These are phyloP conservation scores for Globisporangium paroecandrum DNA, from an alignment of 352 stramenopile species.

Conservation along the genomic window DNA sequence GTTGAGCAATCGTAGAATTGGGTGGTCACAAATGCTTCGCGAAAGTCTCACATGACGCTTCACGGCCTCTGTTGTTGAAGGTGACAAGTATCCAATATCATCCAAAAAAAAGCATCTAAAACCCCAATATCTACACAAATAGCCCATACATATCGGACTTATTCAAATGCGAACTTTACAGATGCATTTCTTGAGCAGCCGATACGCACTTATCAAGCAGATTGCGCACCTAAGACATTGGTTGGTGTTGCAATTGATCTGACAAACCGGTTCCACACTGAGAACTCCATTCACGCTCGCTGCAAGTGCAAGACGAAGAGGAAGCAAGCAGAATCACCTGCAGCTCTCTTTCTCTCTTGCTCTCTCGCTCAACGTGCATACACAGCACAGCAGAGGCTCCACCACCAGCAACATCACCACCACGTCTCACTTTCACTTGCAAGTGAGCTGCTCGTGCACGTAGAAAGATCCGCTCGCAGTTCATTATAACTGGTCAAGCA, in stretches of 20 bases:
- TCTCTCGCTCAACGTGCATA: neutral
- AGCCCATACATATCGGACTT: neutral
- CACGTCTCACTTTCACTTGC: neutral
- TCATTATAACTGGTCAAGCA: neutral
- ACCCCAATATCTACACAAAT: neutral
- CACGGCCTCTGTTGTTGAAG: neutral
- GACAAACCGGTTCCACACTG: neutral
- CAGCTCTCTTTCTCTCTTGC: neutral
- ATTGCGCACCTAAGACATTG: constrained; percentile 7
- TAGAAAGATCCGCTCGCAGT: neutral
- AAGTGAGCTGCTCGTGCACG: neutral
- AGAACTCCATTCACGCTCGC: constrained; percentile 6
- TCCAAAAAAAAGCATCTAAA: neutral
- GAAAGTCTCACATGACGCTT: neutral
- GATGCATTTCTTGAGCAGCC: neutral
- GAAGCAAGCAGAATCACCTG: constrained; percentile 2
- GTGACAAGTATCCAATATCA: neutral
- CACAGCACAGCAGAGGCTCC: neutral
- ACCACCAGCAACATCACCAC: neutral
- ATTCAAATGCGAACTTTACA: neutral
- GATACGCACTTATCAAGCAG: neutral
- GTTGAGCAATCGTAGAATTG: neutral
- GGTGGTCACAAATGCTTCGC: neutral
- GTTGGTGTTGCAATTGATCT: constrained; percentile 5
- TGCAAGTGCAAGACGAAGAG: constrained; percentile 1